A percentile compares a stretch with the other conserved stretches of the same genome.
These are phyloP conservation scores for Oryza nivara DNA, from an alignment of 176 grass and related monocot genomes.

Conservation along the genomic window DNA sequence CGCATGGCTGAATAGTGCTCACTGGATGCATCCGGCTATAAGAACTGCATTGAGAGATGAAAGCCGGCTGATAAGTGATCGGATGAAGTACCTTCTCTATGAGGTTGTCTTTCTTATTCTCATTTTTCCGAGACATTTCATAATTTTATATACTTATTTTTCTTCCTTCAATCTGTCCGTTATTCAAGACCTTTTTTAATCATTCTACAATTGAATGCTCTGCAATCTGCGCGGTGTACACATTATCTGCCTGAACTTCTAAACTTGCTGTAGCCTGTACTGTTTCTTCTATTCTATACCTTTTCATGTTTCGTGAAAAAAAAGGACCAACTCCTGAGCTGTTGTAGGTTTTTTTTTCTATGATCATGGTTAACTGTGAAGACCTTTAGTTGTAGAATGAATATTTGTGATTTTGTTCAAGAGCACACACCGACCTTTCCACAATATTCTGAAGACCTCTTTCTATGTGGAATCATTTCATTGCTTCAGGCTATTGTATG, in stretches of 20 bases:
- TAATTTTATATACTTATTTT: background rate
- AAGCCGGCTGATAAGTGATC: constrained; percentile 86
- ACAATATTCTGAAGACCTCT: too few species aligned
- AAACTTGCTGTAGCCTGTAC: background rate
- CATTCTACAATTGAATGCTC: background rate
- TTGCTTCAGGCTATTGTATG: too few species aligned
- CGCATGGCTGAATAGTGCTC: constrained; percentile 76
- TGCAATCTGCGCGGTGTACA: background rate
- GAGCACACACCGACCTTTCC: background rate
- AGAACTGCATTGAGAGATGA: constrained; percentile 88
- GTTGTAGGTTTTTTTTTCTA: background rate
- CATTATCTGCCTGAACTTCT: constrained; percentile 12
- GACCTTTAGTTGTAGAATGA: background rate
- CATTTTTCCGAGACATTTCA: constrained; percentile 6
- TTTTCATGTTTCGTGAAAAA: background rate
- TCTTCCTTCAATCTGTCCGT: background rate
- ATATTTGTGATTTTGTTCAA: background rate
- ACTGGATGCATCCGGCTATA: constrained; percentile 95
- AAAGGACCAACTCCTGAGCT: background rate
- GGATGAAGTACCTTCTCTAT: constrained; percentile 94
- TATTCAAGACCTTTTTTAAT: constrained; percentile 10
- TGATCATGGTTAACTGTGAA: background rate
- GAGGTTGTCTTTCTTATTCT: constrained; percentile 66
- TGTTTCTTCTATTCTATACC: background rate
- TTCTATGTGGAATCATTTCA: too few species aligned